These are phyloP conservation scores for Ilex aquifolium DNA, from an alignment of 257 asterid genomes.

Conservation along the genomic window DNA sequence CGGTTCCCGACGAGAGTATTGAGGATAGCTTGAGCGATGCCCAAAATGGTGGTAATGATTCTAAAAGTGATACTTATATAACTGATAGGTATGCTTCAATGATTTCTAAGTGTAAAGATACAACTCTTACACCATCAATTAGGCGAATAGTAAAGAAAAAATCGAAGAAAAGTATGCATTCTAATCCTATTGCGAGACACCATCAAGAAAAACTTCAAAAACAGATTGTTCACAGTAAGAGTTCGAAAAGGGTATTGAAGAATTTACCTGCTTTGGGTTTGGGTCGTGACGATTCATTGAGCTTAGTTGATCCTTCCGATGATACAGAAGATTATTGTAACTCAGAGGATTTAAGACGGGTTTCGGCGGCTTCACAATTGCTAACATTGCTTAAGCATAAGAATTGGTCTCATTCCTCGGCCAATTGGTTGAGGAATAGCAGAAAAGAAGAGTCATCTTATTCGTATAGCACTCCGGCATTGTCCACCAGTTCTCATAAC, in stretches of 20 bases:
- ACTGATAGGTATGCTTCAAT: conserved; percentile 52
- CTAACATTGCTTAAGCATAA: conserved; percentile 59
- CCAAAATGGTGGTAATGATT: conserved; percentile 59
- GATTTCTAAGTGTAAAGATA: conserved; percentile 52
- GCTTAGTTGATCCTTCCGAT: conserved; percentile 70
- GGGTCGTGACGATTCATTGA: conserved; percentile 53
- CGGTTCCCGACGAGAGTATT: conserved; percentile 43
- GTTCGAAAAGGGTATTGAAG: conserved; percentile 31
- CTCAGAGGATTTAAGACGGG: conserved; percentile 65
- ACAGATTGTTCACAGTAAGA: conserved; percentile 35
- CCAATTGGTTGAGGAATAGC: conserved; percentile 38
- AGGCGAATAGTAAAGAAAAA: conserved; percentile 55
- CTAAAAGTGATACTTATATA: conserved; percentile 66
- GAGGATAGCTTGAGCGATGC: conserved; percentile 61
- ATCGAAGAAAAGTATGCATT: conserved; percentile 37
- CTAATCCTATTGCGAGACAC: conserved; percentile 32
- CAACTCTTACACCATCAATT: conserved; percentile 52
- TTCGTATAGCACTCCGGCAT: conserved; percentile 69
- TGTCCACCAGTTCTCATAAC: conserved; percentile 70
- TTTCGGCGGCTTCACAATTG: conserved; percentile 61
- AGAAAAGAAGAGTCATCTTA: conserved; percentile 72
- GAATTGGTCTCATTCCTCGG: conserved; percentile 48
- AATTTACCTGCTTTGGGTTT: conserved; percentile 32
- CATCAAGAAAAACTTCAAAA: conserved; percentile 46
- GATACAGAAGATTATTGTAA: conserved; percentile 68